Evolutionary conservation across 2,329 filamentous ascomycete species (phyloP).

Genomic region (Arthrobotrys pseudoclavata): DNA sequence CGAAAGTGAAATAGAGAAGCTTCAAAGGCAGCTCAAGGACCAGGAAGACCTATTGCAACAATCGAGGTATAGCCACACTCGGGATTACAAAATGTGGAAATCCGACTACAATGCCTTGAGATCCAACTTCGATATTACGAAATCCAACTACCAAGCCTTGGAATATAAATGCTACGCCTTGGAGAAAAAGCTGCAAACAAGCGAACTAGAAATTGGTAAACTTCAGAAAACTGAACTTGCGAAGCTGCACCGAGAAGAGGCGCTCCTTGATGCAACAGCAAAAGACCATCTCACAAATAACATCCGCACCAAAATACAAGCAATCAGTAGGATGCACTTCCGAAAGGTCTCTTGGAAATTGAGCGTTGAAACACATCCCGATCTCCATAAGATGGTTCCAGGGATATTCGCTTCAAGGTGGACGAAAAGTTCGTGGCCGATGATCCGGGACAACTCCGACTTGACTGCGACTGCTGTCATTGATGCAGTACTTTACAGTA

Average conservation of each 20-base stretch:
- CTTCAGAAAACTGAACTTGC: not conserved
- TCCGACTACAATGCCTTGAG: too few species aligned
- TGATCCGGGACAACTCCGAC: not conserved
- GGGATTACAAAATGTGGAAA: too few species aligned
- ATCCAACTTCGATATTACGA: too few species aligned
- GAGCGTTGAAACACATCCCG: too few species aligned
- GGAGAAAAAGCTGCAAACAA: not conserved
- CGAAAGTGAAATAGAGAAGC: too few species aligned
- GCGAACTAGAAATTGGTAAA: not conserved
- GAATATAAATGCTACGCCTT: not conserved
- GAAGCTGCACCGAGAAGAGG: constrained; percentile 16
- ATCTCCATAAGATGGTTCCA: not conserved
- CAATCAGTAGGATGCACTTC: constrained; percentile 18
- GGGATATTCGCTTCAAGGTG: not conserved
- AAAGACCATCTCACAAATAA: not conserved
- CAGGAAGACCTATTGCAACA: too few species aligned
- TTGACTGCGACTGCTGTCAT: not conserved
- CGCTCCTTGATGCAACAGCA: not conserved
- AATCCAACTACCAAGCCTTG: not conserved
- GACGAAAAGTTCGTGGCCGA: not conserved
- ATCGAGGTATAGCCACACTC: too few species aligned
- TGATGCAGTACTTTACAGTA: constrained; percentile 16
- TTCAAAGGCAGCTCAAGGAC: too few species aligned
- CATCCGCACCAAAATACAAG: constrained; percentile 1
- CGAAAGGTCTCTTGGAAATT: constrained; percentile 10